Evolutionary conservation across 495 filamentous ascomycete species (phyloP).

Genomic region (Cladorrhinum samala): DNA sequence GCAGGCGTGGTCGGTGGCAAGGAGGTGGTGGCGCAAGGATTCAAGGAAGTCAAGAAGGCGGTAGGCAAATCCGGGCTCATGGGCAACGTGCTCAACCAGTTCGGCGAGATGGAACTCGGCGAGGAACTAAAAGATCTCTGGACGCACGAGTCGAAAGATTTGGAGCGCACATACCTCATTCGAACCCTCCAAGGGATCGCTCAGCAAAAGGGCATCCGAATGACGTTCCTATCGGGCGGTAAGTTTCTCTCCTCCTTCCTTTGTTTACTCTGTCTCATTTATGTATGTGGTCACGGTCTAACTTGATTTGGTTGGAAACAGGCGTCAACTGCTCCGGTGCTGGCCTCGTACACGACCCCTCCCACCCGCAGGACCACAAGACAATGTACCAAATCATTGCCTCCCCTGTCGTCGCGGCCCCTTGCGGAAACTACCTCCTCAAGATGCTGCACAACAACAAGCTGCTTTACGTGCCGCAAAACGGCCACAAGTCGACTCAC

Average conservation of each 20-base stretch:
- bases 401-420: conserved; percentile 83
- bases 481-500: conserved; percentile 74
- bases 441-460: conserved; percentile 91
- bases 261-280: neutral
- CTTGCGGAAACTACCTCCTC: conserved; percentile 75
- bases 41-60: conserved; percentile 89
- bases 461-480: conserved; percentile 80
- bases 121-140: conserved; percentile 94
- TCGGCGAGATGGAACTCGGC: conserved; percentile 92
- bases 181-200: conserved; percentile 91
- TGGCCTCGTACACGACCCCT: conserved; percentile 89
- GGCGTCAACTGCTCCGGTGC: conserved; percentile 89
- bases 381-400: conserved; percentile 99
- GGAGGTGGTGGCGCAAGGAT: conserved; percentile 81
- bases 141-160: conserved; percentile 97
- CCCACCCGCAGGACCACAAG: conserved; percentile 87
- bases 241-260: conserved; percentile 20
- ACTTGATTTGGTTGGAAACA: too few relatives aligned
- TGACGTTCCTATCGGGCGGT: conserved; percentile 91
- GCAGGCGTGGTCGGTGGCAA: conserved; percentile 94
- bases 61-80: conserved; percentile 93
- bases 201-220: conserved; percentile 85
- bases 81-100: conserved; percentile 89
- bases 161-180: conserved; percentile 94
- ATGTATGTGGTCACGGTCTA: conserved; percentile 4